Conservation (phyloP, 768 basidiomycete genomes). For the Roridomyces roridus region DNA sequence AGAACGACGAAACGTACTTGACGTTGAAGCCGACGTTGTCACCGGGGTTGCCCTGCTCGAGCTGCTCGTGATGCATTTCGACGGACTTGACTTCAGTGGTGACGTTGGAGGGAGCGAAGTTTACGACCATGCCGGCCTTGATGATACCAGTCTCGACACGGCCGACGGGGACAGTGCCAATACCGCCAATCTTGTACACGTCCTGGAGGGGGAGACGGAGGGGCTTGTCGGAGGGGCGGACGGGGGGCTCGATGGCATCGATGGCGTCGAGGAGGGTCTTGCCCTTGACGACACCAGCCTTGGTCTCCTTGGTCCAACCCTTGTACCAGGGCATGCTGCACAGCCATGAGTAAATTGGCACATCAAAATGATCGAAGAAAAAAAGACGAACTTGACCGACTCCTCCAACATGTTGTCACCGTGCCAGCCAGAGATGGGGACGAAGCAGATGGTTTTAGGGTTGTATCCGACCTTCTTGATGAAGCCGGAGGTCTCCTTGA, state of each 20-base stretch:
- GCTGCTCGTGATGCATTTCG: constrained; percentile 99
- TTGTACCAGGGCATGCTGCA: constrained; percentile 98
- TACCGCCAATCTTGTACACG: constrained; percentile 99
- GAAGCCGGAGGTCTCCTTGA: constrained; percentile 97
- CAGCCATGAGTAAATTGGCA: constrained; percentile 24
- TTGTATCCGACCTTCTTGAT: constrained; percentile 99
- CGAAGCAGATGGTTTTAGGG: constrained; percentile 98
- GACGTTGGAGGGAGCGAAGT: constrained; percentile 95
- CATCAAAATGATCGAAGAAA: neutral
- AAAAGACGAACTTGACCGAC: constrained; percentile 78
- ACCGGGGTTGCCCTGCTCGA: constrained; percentile 92
- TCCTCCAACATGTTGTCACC: constrained; percentile 99
- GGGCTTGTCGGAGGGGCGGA: constrained; percentile 97
- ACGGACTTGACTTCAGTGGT: constrained; percentile 99
- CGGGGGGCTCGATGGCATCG: constrained; percentile 98
- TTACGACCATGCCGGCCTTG: constrained; percentile 99
- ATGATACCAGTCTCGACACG: constrained; percentile 99
- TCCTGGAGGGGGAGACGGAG: constrained; percentile 99
- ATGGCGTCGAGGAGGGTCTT: constrained; percentile 99
- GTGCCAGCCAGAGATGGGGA: constrained; percentile 99
- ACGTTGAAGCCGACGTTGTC: constrained; percentile 99
- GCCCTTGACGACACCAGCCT: constrained; percentile 92
- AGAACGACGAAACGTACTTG: constrained; percentile 60
- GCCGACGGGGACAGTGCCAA: constrained; percentile 99
- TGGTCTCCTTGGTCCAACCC: constrained; percentile 98